Evolutionary conservation across 2,329 filamentous ascomycete species (phyloP), one percentile per base, ranked within the genome.

Genomic region (Claviceps citrina): DNA sequence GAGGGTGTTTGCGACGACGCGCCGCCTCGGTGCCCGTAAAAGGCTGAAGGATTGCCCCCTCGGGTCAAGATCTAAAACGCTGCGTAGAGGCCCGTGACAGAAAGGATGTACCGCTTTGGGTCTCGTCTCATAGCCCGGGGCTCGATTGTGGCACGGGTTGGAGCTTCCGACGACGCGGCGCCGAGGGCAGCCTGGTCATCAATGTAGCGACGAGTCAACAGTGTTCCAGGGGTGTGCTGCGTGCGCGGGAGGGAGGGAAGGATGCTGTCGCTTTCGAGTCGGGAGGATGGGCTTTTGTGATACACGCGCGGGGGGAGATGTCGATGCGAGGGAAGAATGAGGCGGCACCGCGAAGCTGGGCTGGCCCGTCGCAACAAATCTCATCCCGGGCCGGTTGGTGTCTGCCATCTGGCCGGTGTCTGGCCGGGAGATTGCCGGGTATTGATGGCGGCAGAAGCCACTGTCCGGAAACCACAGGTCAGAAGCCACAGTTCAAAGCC

Each of bases 41-140:
- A 53, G 28, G 50, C 47, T 41, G 47, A 43, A 34, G 55, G 56
- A 45, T 57, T 59, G 25, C 50, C 50, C 39, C 50, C 45, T 41
- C 59, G 57, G 22, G 57, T 61, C 34, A 57, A 43, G 44, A 60
- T 51, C 47, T 61, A 58, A 47, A 56, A 60, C 40, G 61, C 31
- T 42, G 55, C 57, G 57, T 58, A 61, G 37, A 58, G 46, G 44
- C 51, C 48, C 35, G 52, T 49, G 47, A 59, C 49, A 43, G 54
- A 49, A 41, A 60, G 43, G 24, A 60, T 49, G 42, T 55, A 55
- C 45, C 54, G 56, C 51, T 59, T 61, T 9, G 61, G 60, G 51
- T 63, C 59, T 50, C 49, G 53, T 51, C 53, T 52, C 59, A 61
- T 62, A 26, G 31, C 47, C 43, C 39, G 27, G 13, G 6, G 33